Percentiles rank a stretch among this genome's conserved stretches.
Conservation (phyloP, 2,329 filamentous ascomycete species). For the Clathrospora elynae region DNA sequence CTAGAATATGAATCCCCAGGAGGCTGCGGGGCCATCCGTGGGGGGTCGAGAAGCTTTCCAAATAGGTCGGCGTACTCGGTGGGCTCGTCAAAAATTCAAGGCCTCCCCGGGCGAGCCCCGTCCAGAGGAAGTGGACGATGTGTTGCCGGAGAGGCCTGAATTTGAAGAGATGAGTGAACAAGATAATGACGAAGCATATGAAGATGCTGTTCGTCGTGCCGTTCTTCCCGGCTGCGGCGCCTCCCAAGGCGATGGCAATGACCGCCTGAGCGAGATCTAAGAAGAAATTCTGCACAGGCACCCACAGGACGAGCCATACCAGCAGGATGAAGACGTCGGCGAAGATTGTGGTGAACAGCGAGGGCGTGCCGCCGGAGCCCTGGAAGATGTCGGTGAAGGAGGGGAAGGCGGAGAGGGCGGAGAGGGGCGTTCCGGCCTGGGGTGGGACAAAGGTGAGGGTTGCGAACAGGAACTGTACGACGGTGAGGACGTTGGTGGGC, state of each 20-base stretch:
- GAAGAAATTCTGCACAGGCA: conserved; percentile 83
- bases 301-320: conserved; percentile 86
- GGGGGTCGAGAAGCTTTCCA: conserved; percentile 50
- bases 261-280: conserved; percentile 91
- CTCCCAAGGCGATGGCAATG: conserved; percentile 87
- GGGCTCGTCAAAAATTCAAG: conserved; percentile 48
- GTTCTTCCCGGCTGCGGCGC: conserved; percentile 71
- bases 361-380: conserved; percentile 82
- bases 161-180: conserved; percentile 55
- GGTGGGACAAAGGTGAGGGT: conserved; percentile 90
- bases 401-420: conserved; percentile 71
- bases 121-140: conserved; percentile 48
- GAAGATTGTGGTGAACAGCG: conserved; percentile 79
- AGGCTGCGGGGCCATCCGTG: conserved; percentile 71
- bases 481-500: conserved; percentile 82
- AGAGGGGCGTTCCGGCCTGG: conserved; percentile 72
- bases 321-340: conserved; percentile 83
- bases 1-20: conserved; percentile 75
- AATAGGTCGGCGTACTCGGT: conserved; percentile 41
- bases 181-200: conserved; percentile 72
- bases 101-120: conserved; percentile 49
- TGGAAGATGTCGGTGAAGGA: conserved; percentile 92
- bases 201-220: conserved; percentile 74
- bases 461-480: conserved; percentile 91
- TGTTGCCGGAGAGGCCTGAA: conserved; percentile 58